phyloP scores from a whole-genome alignment of 1,284 basidiomycete species.

The Xerocomus nothofagi region DNA sequence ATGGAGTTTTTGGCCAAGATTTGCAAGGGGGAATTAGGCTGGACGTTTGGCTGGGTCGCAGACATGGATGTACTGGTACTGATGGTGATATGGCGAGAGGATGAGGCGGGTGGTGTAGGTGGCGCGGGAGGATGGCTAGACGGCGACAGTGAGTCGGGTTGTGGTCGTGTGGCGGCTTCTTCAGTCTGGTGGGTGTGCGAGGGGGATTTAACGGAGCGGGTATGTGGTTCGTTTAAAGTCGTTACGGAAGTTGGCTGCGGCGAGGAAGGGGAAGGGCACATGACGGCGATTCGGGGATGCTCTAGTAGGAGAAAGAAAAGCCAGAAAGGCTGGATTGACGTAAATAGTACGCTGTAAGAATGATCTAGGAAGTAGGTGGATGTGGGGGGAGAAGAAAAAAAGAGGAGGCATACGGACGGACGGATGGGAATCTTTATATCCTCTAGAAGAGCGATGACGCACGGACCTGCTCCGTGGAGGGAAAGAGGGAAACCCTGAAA shows the following conservation, averaged over 20 bases:
- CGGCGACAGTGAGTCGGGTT: conserved; percentile 14
- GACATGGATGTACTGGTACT: conserved; percentile 18
- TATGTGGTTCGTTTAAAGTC: conserved; percentile 18
- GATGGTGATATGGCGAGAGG: conserved; percentile 8
- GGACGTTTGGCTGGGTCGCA: conserved; percentile 17
- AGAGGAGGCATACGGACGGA: conserved; percentile 11
- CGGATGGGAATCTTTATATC: conserved; percentile 28
- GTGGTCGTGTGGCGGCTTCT: conserved; percentile 6
- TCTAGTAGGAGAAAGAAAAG: conserved; percentile 13
- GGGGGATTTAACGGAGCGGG: conserved; percentile 11
- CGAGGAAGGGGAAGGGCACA: conserved; percentile 24
- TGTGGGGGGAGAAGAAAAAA: conserved; percentile 17
- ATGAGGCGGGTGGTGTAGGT: conserved; percentile 18
- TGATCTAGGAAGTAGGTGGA: conserved; percentile 18
- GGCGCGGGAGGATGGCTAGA: conserved; percentile 18
- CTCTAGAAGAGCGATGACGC: conserved; percentile 22
- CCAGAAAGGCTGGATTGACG: conserved; percentile 20
- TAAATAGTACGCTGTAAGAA: conserved; percentile 22
- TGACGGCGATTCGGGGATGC: conserved; percentile 28
- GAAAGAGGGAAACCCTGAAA: conserved; percentile 20
- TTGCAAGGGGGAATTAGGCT: conserved; percentile 24
- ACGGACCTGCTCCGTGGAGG: conserved; percentile 26
- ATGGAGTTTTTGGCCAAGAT: conserved; percentile 13
- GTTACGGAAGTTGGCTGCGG: conserved; percentile 26
- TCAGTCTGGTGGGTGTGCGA: conserved; percentile 2